A percentile compares a stretch with the other conserved stretches of the same genome.
These are phyloP conservation scores for Aspergillus bombycis DNA, from an alignment of 2,329 filamentous ascomycete species.

Conservation along the genomic window DNA sequence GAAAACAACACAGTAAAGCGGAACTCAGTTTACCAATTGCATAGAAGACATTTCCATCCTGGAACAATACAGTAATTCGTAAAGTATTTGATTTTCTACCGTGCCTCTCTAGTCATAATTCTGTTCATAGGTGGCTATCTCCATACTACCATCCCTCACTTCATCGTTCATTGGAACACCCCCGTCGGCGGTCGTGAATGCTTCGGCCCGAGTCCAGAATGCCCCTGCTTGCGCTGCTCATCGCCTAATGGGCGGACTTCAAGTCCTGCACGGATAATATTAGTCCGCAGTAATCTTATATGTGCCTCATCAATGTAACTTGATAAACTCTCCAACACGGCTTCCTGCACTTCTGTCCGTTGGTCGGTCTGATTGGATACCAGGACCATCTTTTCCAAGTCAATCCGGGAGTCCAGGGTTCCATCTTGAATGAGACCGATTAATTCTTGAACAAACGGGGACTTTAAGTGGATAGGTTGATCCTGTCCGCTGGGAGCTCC, in stretches of 20 bases:
- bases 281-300: conserved; percentile 76
- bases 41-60: background rate
- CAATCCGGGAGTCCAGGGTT: conserved; percentile 76
- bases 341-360: conserved; percentile 69
- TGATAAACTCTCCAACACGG: conserved; percentile 68
- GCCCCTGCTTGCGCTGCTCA: conserved; percentile 15
- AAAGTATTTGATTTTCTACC: background rate
- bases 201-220: conserved; percentile 13
- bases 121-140: background rate
- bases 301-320: conserved; percentile 75
- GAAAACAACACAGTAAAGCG: background rate
- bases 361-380: conserved; percentile 70
- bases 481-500: conserved; percentile 45
- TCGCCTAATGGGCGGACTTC: conserved; percentile 59
- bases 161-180: background rate
- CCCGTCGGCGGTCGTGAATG: background rate
- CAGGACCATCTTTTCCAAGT: conserved; percentile 80
- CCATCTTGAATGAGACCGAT: conserved; percentile 74
- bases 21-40: background rate
- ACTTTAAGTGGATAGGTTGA: conserved; percentile 62
- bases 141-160: background rate
- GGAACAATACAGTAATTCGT: background rate
- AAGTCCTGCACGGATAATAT: conserved; percentile 73
- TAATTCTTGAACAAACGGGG: conserved; percentile 63
- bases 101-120: conserved; percentile 4